Conservation (phyloP, 176 grass and related monocot genomes). For the Aegilops umbellulata region DNA sequence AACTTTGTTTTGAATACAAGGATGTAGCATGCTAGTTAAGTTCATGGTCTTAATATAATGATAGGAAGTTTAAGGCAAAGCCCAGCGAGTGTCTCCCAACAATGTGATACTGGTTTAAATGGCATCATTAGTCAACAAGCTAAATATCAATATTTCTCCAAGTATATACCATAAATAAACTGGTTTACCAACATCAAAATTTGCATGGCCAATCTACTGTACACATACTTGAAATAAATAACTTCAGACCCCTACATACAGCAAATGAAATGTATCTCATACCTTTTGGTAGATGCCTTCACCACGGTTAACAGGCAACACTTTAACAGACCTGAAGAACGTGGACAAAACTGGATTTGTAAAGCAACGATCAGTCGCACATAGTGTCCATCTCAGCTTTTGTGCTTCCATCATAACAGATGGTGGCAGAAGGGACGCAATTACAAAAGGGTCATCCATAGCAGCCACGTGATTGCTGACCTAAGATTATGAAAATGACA, state of each 20-base stretch:
- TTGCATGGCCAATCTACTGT: not conserved
- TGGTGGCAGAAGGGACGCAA: conserved; percentile 82
- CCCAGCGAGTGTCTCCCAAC: not conserved
- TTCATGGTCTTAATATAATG: not conserved
- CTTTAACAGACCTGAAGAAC: conserved; percentile 88
- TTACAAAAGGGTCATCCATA: conserved; percentile 89
- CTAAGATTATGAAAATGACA: conserved; percentile 43
- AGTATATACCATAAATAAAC: not conserved
- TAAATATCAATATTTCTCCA: not conserved
- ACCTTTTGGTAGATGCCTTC: conserved; percentile 96
- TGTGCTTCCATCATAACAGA: conserved; percentile 69
- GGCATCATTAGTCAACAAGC: not conserved
- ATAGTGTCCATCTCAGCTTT: conserved; percentile 94
- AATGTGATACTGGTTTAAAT: not conserved
- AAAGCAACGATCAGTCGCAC: conserved; percentile 91
- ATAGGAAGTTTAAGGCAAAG: not conserved
- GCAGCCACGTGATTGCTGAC: conserved; percentile 97
- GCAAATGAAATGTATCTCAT: conserved; percentile 12
- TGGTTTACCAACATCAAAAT: not conserved
- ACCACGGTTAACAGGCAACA: conserved; percentile 87
- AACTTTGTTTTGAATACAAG: not conserved
- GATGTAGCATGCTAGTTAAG: not conserved
- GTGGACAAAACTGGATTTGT: conserved; percentile 77
- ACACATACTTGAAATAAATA: not conserved
- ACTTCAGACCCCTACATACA: not conserved